A percentile compares a stretch with the other conserved stretches of the same genome.
These are phyloP conservation scores for Lyophyllum atratum DNA, from an alignment of 768 basidiomycete genomes.

Conservation along the genomic window DNA sequence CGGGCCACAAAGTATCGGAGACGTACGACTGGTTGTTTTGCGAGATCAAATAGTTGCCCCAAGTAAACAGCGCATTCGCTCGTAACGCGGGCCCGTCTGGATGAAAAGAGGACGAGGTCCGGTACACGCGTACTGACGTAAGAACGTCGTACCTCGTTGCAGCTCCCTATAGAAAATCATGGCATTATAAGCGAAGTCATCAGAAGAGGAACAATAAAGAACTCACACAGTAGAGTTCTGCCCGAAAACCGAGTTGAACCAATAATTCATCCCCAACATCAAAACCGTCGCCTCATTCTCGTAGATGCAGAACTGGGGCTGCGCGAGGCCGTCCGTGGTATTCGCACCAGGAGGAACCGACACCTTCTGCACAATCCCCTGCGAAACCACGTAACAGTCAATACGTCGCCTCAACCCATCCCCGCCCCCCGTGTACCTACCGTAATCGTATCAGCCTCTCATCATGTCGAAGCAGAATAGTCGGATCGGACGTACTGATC, in stretches of 20 bases:
- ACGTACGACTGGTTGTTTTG: constrained; percentile 49
- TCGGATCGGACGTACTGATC: constrained; percentile 37
- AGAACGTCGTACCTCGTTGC: constrained; percentile 48
- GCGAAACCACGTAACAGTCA: constrained; percentile 54
- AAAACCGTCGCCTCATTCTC: constrained; percentile 52
- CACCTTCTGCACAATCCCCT: constrained; percentile 58
- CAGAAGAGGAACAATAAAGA: neutral
- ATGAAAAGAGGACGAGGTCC: neutral
- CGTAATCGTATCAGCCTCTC: neutral
- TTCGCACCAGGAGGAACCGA: constrained; percentile 66
- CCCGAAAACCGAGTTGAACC: neutral
- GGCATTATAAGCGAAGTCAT: neutral
- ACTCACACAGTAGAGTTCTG: constrained; percentile 11
- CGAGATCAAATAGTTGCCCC: constrained; percentile 60
- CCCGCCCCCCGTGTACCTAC: constrained; percentile 42
- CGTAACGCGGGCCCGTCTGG: constrained; percentile 75
- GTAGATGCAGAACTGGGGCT: constrained; percentile 72
- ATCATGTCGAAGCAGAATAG: neutral
- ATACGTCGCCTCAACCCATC: constrained; percentile 53
- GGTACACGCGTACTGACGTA: neutral
- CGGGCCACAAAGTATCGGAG: constrained; percentile 61
- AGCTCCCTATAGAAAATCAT: constrained; percentile 38
- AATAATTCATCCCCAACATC: constrained; percentile 40
- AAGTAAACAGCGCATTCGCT: constrained; percentile 65
- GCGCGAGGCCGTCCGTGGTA: constrained; percentile 65